Evolutionary conservation across 75 land plant species (phyloP).

Genomic region (Azolla pinnata): DNA sequence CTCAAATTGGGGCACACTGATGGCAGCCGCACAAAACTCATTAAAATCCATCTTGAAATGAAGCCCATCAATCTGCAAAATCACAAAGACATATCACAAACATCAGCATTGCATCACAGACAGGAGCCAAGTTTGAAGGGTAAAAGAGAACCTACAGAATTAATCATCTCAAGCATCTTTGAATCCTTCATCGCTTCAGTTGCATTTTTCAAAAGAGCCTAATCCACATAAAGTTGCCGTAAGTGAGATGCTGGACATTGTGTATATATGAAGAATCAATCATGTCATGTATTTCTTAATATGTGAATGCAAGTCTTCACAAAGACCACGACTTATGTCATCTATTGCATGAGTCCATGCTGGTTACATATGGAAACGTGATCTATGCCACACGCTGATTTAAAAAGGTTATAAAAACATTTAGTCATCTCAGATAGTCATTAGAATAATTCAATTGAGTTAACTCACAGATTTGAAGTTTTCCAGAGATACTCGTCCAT

Average conservation of each 20-base stretch:
- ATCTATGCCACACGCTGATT: no score
- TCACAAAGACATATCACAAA: background rate
- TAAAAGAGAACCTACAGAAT: conserved; percentile 7
- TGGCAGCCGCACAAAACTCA: conserved; percentile 43
- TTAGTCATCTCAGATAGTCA: no score
- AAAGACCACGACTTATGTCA: no score
- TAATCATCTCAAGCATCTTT: conserved; percentile 12
- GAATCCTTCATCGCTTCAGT: conserved; percentile 25
- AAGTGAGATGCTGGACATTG: background rate
- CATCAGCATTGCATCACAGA: background rate
- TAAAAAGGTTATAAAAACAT: no score
- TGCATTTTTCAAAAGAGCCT: conserved; percentile 17
- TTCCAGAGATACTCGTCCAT: conserved; percentile 56
- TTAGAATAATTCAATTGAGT: background rate
- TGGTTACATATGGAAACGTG: no score
- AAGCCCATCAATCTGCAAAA: conserved; percentile 35
- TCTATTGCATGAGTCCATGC: no score
- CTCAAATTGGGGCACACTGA: conserved; percentile 33
- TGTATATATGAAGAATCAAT: background rate
- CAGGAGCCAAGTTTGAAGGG: background rate
- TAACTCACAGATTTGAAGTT: conserved; percentile 52
- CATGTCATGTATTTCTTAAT: background rate
- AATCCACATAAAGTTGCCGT: background rate
- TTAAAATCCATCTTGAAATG: conserved; percentile 29
- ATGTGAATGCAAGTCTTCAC: no score